Conservation (phyloP, 371 early-diverging fungal species). For the Apophysomyces sp. region DNA sequence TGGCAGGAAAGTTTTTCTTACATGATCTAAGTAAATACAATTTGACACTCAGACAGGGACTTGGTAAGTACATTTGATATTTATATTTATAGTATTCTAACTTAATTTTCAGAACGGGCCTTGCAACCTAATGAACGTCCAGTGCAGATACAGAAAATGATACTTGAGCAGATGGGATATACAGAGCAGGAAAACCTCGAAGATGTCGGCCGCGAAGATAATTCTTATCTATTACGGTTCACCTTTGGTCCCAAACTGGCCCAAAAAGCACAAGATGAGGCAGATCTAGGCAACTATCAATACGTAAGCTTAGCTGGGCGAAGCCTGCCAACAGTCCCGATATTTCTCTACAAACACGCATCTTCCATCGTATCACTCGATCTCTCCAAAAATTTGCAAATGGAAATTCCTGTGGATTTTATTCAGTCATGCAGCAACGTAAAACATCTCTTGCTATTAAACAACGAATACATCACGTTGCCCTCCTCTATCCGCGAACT, state of each 20-base stretch:
- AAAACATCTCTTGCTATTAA: constrained; percentile 66
- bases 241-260: constrained; percentile 67
- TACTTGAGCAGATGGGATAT: constrained; percentile 78
- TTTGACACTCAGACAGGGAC: constrained; percentile 61
- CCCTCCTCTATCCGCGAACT: constrained; percentile 62
- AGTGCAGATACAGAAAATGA: constrained; percentile 63
- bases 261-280: constrained; percentile 38
- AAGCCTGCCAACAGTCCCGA: constrained; percentile 73
- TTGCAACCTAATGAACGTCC: constrained; percentile 70
- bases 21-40: constrained; percentile 71
- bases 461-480: constrained; percentile 63
- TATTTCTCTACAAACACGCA: constrained; percentile 66
- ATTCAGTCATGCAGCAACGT: constrained; percentile 66
- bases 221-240: constrained; percentile 80
- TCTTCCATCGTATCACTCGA: constrained; percentile 66
- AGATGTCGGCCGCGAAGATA: constrained; percentile 80
- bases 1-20: constrained; percentile 77
- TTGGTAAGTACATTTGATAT: constrained; percentile 32
- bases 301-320: constrained; percentile 59
- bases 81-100: not conserved
- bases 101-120: constrained; percentile 53
- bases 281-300: constrained; percentile 20
- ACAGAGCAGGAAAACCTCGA: constrained; percentile 76
- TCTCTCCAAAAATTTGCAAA: constrained; percentile 69
- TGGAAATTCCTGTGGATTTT: constrained; percentile 76